A percentile compares a stretch with the other conserved stretches of the same genome.
Conservation (phyloP, 1,284 basidiomycete genomes). For the Pascua guehoae region DNA sequence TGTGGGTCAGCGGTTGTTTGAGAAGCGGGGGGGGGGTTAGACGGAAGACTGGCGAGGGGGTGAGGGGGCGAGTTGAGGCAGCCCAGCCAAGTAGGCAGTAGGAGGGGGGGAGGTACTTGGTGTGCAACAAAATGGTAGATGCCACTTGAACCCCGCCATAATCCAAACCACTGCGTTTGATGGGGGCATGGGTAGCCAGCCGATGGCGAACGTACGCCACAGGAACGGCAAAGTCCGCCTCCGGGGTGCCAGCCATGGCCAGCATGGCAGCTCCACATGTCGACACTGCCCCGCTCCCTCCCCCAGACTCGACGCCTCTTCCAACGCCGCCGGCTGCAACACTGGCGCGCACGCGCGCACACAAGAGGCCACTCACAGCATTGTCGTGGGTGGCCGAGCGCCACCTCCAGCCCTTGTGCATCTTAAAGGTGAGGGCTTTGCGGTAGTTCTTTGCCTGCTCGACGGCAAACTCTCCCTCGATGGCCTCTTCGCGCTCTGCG, state of each 20-base stretch:
- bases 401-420: constrained; percentile 44
- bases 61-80: background rate
- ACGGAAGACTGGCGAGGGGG: background rate
- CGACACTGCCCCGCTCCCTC: background rate
- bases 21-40: background rate
- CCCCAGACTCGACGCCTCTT: background rate
- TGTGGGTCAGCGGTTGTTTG: constrained; percentile 15
- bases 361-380: constrained; percentile 36
- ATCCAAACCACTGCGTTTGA: no score
- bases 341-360: no score
- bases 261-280: background rate
- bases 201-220: no score
- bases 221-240: no score
- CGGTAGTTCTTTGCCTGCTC: constrained; percentile 56
- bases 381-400: constrained; percentile 40
- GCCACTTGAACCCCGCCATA: no score
- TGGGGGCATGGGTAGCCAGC: no score
- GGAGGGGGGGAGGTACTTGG: no score
- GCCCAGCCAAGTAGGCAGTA: no score
- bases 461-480: constrained; percentile 60
- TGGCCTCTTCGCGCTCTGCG: constrained; percentile 57
- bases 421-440: constrained; percentile 24
- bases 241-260: no score
- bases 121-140: no score
- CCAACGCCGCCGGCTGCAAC: background rate